These are phyloP conservation scores for Mycena haematopus DNA, from an alignment of 768 basidiomycete genomes.

Conservation along the genomic window DNA sequence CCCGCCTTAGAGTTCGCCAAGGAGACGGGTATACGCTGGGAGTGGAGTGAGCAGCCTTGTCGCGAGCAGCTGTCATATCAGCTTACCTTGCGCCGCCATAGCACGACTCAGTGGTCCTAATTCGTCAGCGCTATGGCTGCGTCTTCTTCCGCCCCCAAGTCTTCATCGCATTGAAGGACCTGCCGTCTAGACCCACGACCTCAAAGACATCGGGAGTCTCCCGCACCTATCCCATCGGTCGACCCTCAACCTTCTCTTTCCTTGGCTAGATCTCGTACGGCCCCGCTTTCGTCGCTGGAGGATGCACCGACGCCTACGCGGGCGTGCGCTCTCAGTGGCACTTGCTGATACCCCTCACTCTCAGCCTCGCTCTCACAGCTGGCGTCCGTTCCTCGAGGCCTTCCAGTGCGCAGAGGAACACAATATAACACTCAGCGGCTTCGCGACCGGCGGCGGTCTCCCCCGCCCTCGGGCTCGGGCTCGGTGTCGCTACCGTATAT, in stretches of 20 bases:
- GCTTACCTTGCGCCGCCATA: constrained; percentile 22
- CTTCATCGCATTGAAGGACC: neutral
- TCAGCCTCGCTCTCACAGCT: no score
- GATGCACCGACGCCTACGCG: constrained; percentile 38
- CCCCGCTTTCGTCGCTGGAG: constrained; percentile 43
- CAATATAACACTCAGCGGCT: constrained; percentile 51
- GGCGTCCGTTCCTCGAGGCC: constrained; percentile 51
- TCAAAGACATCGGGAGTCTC: constrained; percentile 39
- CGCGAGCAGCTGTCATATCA: no score
- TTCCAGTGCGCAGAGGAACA: constrained; percentile 51
- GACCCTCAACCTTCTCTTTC: no score
- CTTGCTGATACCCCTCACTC: no score
- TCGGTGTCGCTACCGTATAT: constrained; percentile 55
- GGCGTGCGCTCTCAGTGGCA: constrained; percentile 31
- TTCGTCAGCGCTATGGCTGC: constrained; percentile 49
- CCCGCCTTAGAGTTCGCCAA: constrained; percentile 52
- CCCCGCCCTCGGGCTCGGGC: constrained; percentile 43
- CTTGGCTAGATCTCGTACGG: constrained; percentile 45
- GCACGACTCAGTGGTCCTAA: constrained; percentile 55
- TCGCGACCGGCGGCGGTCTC: constrained; percentile 51
- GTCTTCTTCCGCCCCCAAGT: no score
- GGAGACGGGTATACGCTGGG: constrained; percentile 45
- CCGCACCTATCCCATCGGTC: no score
- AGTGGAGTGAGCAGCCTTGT: constrained; percentile 46
- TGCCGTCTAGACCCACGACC: constrained; percentile 43